Evolutionary conservation across 2,329 filamentous ascomycete genomes (phyloP).

Genomic region (Arachnopeziza araneosa): DNA sequence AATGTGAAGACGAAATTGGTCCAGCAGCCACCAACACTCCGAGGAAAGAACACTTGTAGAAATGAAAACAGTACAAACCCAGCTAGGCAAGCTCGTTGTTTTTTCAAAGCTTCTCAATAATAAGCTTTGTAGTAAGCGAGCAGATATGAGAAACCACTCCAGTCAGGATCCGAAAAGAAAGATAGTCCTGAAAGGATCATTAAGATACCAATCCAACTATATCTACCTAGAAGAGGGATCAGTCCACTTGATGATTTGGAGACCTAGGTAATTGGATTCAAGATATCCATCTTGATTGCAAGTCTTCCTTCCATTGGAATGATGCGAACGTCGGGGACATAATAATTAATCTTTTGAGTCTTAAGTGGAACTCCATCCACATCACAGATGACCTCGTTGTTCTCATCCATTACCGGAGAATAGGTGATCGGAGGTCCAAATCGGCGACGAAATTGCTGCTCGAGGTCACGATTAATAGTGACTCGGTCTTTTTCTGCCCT

Average conservation of each 20-base stretch:
- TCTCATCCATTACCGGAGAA: background rate
- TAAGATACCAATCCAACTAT: too few species aligned
- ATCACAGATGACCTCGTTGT: background rate
- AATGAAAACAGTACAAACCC: background rate
- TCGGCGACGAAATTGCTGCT: background rate
- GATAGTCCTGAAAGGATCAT: too few species aligned
- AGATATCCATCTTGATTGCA: background rate
- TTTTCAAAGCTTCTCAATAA: background rate
- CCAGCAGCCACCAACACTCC: background rate
- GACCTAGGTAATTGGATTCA: too few species aligned
- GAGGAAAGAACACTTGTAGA: background rate
- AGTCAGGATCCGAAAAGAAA: background rate
- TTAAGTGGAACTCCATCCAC: background rate
- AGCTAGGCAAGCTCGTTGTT: background rate
- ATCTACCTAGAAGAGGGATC: too few species aligned
- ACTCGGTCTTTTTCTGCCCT: background rate
- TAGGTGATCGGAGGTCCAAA: background rate
- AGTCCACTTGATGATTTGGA: too few species aligned
- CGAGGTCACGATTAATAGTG: background rate
- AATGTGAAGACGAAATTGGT: background rate
- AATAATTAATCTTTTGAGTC: background rate
- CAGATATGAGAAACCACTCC: background rate
- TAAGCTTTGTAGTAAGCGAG: background rate
- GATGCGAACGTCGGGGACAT: background rate
- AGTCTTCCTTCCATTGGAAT: background rate